These are phyloP conservation scores for Picochlorum costavermella DNA, from an alignment of 139 green algal species.

Conservation along the genomic window DNA sequence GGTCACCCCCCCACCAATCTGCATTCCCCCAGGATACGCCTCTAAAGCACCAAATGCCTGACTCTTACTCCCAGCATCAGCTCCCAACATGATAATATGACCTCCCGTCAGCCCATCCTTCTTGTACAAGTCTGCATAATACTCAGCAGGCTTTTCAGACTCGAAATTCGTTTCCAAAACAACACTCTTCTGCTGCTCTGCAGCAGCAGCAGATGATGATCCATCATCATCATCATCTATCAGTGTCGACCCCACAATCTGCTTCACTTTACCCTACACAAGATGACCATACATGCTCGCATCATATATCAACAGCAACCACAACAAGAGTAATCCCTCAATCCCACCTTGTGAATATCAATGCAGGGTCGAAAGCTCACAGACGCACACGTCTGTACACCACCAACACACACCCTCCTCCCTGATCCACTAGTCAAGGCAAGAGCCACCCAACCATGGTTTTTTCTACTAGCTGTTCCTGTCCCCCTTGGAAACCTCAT, in stretches of 20 bases:
- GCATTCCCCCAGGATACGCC: conserved; percentile 79
- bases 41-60: conserved; percentile 69
- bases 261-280: conserved; percentile 92
- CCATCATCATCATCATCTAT: conserved; percentile 52
- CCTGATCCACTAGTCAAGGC: neutral
- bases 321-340: too few relatives aligned
- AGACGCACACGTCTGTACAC: conserved; percentile 2
- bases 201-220: neutral
- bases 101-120: conserved; percentile 72
- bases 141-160: conserved; percentile 65
- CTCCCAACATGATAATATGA: conserved; percentile 97
- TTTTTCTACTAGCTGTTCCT: too few relatives aligned
- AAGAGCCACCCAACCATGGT: neutral
- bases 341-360: conserved; percentile 92
- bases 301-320: neutral
- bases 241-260: conserved; percentile 95
- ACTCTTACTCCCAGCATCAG: conserved; percentile 58
- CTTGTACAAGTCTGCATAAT: conserved; percentile 82
- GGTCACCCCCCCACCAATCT: conserved; percentile 90
- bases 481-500: too few relatives aligned
- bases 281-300: neutral
- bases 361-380: conserved; percentile 91
- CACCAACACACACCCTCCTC: conserved; percentile 8
- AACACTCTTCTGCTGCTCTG: neutral
- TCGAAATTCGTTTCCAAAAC: conserved; percentile 91